phyloP scores from a whole-genome alignment of 2,329 filamentous ascomycete genomes.

The Blastomyces percursus region DNA sequence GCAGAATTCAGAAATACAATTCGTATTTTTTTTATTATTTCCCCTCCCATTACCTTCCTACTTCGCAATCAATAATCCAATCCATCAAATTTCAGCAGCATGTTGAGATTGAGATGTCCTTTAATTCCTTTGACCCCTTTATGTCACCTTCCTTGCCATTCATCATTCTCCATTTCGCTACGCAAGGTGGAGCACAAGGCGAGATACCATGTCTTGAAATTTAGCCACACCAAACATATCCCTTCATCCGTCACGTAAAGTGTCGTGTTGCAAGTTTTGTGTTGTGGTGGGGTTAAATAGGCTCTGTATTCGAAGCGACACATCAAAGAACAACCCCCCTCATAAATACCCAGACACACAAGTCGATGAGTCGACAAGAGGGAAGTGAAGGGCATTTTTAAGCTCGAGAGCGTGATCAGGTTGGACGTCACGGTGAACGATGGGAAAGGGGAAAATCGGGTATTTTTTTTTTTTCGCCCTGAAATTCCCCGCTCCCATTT shows the following conservation, averaged over 20 bases:
- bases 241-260: slow-evolving; percentile 12
- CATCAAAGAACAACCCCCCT: slow-evolving; percentile 25
- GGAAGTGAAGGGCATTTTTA: neutral
- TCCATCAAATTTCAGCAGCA: neutral
- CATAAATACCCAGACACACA: neutral
- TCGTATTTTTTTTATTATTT: neutral
- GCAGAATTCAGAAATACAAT: neutral
- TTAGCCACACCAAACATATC: slow-evolving; percentile 17
- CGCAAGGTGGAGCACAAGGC: slow-evolving; percentile 45
- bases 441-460: neutral
- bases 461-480: neutral
- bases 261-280: slow-evolving; percentile 8
- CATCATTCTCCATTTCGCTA: slow-evolving; percentile 31
- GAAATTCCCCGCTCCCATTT: neutral
- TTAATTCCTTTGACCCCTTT: neutral
- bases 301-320: slow-evolving; percentile 45
- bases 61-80: neutral
- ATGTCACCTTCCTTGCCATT: slow-evolving; percentile 1
- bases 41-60: neutral
- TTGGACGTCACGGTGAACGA: neutral
- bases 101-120: neutral
- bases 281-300: slow-evolving; percentile 20
- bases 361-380: neutral
- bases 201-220: slow-evolving; percentile 42
- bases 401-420: neutral